phyloP scores from a whole-genome alignment of 257 asterid species.

The Solanum arcanum region DNA sequence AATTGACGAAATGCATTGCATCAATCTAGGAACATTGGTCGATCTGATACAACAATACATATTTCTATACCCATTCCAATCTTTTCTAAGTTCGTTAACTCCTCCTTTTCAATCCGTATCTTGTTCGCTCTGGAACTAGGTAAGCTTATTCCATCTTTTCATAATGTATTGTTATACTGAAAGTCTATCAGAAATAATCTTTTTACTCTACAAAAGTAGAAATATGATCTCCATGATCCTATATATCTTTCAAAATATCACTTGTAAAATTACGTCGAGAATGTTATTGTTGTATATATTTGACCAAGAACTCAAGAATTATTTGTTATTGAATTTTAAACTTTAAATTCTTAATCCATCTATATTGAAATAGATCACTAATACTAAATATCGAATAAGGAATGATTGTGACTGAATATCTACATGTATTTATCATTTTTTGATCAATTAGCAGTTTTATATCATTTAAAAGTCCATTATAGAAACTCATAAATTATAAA shows the following conservation, averaged over 20 bases:
- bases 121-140: no score
- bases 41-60: no score
- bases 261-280: neutral
- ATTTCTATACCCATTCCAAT: no score
- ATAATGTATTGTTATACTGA: no score
- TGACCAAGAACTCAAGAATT: neutral
- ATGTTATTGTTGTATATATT: neutral
- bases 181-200: no score
- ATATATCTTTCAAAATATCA: neutral
- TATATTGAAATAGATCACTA: no score
- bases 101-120: accelerated
- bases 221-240: neutral
- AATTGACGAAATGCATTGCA: no score
- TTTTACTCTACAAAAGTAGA: no score
- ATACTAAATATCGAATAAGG: neutral
- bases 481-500: neutral
- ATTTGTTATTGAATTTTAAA: neutral
- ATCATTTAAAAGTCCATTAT: neutral
- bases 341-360: neutral
- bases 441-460: neutral
- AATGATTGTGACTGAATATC: neutral
- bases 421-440: neutral
- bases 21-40: no score
- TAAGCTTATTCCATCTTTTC: no score
- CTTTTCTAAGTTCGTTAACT: no score